Evolutionary conservation across 495 filamentous ascomycete genomes (phyloP).

Genomic region (Talaromyces thailandensis): DNA sequence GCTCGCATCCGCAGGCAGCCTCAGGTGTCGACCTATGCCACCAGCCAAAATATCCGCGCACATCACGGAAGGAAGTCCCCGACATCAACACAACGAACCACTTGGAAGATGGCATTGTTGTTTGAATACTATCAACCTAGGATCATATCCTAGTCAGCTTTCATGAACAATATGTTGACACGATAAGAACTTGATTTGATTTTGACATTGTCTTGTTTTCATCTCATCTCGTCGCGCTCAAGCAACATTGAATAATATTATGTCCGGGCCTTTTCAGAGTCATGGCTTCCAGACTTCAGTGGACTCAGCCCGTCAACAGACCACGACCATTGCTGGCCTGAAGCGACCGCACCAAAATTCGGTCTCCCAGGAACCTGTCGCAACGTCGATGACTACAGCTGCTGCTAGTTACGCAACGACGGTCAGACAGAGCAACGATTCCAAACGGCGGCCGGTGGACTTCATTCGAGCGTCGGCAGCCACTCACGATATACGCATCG

Average conservation of each 20-base stretch:
- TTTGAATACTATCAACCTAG: background rate
- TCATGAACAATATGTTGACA: background rate
- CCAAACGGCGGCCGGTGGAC: constrained; percentile 13
- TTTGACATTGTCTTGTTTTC: background rate
- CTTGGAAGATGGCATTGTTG: background rate
- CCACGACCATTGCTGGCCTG: constrained; percentile 27
- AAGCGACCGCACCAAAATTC: constrained; percentile 23
- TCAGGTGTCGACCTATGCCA: background rate
- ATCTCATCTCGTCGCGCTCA: background rate
- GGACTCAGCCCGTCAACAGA: constrained; percentile 32
- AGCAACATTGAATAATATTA: constrained; percentile 15
- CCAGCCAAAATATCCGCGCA: background rate
- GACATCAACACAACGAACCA: background rate
- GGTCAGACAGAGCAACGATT: background rate
- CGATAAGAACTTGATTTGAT: background rate
- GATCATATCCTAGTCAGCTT: background rate
- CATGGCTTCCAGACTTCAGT: constrained; percentile 38
- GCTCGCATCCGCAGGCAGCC: background rate
- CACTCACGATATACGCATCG: constrained; percentile 11
- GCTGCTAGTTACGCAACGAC: background rate
- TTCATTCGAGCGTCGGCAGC: constrained; percentile 17
- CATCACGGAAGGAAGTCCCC: background rate
- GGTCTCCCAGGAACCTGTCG: background rate
- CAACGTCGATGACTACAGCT: background rate
- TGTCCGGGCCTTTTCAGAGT: constrained; percentile 23